Percentiles rank a stretch among this genome's conserved stretches.
These are phyloP conservation scores for Alloascoidea africana DNA, from an alignment of 805 yeast species.

Conservation along the genomic window DNA sequence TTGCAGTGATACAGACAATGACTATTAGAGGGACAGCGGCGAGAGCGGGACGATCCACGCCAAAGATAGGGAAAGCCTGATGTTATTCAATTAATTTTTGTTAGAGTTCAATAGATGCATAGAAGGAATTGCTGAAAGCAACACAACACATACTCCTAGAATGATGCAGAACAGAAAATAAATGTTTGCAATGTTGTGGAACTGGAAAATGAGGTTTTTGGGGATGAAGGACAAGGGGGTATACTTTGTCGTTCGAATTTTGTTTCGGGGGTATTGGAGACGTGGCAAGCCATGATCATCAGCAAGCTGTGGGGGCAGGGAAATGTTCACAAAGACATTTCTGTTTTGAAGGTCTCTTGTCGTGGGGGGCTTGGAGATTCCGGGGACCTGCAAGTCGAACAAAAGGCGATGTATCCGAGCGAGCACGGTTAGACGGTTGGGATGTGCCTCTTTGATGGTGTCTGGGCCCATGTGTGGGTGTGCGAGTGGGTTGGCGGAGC, in stretches of 20 bases:
- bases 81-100: neutral
- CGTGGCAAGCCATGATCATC: conserved; percentile 45
- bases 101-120: conserved; percentile 1
- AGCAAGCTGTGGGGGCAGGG: too few species aligned
- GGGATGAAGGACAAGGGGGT: conserved; percentile 85
- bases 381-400: neutral
- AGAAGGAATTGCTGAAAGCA: neutral
- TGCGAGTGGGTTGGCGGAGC: too few species aligned
- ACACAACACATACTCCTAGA: conserved; percentile 36
- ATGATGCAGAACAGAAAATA: conserved; percentile 72
- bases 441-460: too few species aligned
- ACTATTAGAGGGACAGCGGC: conserved; percentile 75
- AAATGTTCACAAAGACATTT: conserved; percentile 41
- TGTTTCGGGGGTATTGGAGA: conserved; percentile 65
- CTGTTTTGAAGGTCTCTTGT: conserved; percentile 21
- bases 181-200: conserved; percentile 78
- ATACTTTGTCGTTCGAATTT: conserved; percentile 89
- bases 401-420: neutral
- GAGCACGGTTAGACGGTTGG: too few species aligned
- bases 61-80: conserved; percentile 49
- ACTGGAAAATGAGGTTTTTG: conserved; percentile 67
- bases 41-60: conserved; percentile 57
- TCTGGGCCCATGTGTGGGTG: too few species aligned
- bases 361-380: neutral
- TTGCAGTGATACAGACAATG: conserved; percentile 58